phyloP scores from a whole-genome alignment of 768 basidiomycete genomes.

The Collybia mongolica region DNA sequence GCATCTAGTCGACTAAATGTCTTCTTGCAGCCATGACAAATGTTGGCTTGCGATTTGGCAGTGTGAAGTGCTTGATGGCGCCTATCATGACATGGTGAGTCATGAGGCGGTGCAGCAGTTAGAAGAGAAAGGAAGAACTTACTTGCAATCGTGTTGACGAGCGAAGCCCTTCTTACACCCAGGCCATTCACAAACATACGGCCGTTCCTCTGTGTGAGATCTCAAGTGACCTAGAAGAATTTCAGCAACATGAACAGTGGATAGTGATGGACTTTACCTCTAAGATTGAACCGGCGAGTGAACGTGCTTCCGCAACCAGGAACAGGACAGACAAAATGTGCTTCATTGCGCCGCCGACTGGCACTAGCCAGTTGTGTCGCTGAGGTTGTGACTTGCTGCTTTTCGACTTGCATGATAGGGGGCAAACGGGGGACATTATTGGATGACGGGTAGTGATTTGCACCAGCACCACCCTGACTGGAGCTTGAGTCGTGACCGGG shows the following conservation, averaged over 20 bases:
- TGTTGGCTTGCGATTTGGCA: slow-evolving; percentile 78
- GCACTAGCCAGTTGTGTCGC: slow-evolving; percentile 93
- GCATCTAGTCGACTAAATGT: slow-evolving; percentile 94
- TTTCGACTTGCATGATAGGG: slow-evolving; percentile 88
- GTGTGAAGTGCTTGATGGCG: slow-evolving; percentile 91
- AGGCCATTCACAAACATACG: slow-evolving; percentile 91
- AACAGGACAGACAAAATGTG: slow-evolving; percentile 90
- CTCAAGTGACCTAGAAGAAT: slow-evolving; percentile 72
- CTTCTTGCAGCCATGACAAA: slow-evolving; percentile 91
- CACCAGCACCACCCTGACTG: slow-evolving; percentile 40
- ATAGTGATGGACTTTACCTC: slow-evolving; percentile 47
- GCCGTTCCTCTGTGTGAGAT: slow-evolving; percentile 94
- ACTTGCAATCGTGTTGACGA: slow-evolving; percentile 97
- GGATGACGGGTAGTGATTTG: slow-evolving; percentile 55
- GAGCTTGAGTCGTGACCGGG: slow-evolving; percentile 28
- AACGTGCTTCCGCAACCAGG: slow-evolving; percentile 97
- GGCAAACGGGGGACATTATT: slow-evolving; percentile 60
- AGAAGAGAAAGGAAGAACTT: slow-evolving; percentile 28
- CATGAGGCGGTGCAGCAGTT: too few relatives aligned
- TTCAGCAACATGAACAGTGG: slow-evolving; percentile 3
- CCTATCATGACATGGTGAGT: slow-evolving; percentile 31
- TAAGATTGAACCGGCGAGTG: slow-evolving; percentile 85
- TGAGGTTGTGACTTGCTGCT: slow-evolving; percentile 92
- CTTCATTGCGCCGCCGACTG: slow-evolving; percentile 86
- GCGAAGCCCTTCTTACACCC: slow-evolving; percentile 96